A percentile compares a stretch with the other conserved stretches of the same genome.
phyloP scores from a whole-genome alignment of 1,284 basidiomycete genomes.

The Rhodofomes roseus region DNA sequence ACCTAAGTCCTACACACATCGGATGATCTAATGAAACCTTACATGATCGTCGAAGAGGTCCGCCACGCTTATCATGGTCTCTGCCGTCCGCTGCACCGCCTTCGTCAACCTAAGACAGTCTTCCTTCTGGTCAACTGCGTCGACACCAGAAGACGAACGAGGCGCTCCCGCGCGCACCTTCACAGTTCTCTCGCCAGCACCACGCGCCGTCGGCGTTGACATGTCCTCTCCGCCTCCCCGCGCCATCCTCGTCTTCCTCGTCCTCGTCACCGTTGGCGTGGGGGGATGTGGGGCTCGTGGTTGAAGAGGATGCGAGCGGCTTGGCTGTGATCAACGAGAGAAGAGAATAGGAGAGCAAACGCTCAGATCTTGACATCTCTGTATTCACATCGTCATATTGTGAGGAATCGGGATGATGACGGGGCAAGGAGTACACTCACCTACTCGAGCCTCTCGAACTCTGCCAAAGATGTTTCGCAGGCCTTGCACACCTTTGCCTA shows the following conservation, averaged over 20 bases:
- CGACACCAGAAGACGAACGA: not conserved
- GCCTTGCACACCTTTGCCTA: slow-evolving; percentile 65
- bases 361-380: slow-evolving; percentile 76
- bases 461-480: slow-evolving; percentile 58
- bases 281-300: not conserved
- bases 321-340: slow-evolving; percentile 68
- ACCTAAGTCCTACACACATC: not conserved
- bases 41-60: slow-evolving; percentile 80
- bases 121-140: slow-evolving; percentile 19
- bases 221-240: slow-evolving; percentile 42
- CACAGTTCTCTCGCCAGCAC: slow-evolving; percentile 81
- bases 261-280: slow-evolving; percentile 41
- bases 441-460: slow-evolving; percentile 62
- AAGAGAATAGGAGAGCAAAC: slow-evolving; percentile 65
- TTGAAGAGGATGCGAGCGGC: slow-evolving; percentile 48
- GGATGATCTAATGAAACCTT: slow-evolving; percentile 17
- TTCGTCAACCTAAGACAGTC: slow-evolving; percentile 77
- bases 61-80: slow-evolving; percentile 70
- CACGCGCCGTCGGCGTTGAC: slow-evolving; percentile 75
- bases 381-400: not conserved
- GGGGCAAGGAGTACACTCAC: slow-evolving; percentile 35
- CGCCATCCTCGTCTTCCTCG: slow-evolving; percentile 42
- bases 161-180: slow-evolving; percentile 38
- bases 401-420: not conserved
- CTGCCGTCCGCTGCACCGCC: slow-evolving; percentile 73